Base-by-base conservation (phyloP, 805 yeast species). In the Saccharomyces kudriavzevii region DNA sequence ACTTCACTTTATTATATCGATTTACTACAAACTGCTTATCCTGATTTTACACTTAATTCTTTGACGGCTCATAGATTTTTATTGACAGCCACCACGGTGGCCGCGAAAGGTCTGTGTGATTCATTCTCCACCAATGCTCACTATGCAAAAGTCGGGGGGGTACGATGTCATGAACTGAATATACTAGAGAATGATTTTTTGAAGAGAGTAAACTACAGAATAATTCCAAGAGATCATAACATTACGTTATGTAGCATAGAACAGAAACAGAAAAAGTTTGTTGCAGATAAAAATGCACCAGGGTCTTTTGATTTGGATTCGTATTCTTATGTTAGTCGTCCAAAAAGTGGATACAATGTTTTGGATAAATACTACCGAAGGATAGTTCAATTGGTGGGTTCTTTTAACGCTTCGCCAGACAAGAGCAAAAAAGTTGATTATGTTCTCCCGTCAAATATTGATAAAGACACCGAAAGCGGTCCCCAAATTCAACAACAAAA, bases 101-200 rank as follows among this genome's bases (percentile, higher is more conserved):
- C 94, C 0, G 84, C 92, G 58, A 92, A 92, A 67, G 92, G 96
- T 1, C 76, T 90, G 58, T 90, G 96, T 69, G 99, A 92, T 71
- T 85, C 91, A 26, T 92, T 94, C 70, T 91, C 94, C 70, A 89
- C 97, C 14, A 92, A 91, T 69, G 79, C 85, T 47, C 97, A 94
- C 69, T 92, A 94, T 64, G 96, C 98, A 11, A 87, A 87, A 66
- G 97, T 94, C 20, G 99, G 99, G 2, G 98, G 99, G 56, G 86
- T 90, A 4, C 89, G 89, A 46, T 73, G 85, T 49, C 78, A 83
- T 55, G 97, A 90, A 66, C 74, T 91, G 59, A 94, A 94, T 68
- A 77, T 92, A 52, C 74, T 92, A 48, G 99, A 92, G 66, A 83
- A 87, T 51, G 98, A 94, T 69, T 90, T 94, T 63, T 76, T 92